These are phyloP conservation scores for Thelonectria rubi DNA, from an alignment of 2,329 filamentous ascomycete species.

Conservation along the genomic window DNA sequence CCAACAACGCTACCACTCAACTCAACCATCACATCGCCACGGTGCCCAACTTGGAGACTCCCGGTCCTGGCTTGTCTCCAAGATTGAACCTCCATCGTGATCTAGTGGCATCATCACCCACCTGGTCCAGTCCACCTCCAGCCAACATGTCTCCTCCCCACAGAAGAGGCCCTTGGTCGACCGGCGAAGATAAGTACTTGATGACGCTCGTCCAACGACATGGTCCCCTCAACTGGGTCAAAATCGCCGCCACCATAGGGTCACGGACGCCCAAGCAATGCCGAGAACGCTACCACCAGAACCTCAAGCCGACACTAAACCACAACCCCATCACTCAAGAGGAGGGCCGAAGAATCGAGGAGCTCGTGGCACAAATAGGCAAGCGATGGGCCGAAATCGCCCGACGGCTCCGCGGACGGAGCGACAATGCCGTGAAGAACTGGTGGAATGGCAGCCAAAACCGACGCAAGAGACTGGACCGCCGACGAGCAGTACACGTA, in stretches of 20 bases:
- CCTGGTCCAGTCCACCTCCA: background rate
- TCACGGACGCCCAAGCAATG: constrained; percentile 93
- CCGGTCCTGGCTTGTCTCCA: background rate
- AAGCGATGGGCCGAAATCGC: constrained; percentile 96
- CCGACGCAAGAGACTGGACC: constrained; percentile 67
- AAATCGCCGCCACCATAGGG: constrained; percentile 78
- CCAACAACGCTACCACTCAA: background rate
- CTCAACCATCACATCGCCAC: background rate
- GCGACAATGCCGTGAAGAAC: constrained; percentile 96
- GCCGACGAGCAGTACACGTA: constrained; percentile 46
- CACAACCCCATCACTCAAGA: constrained; percentile 77
- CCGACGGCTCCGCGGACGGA: constrained; percentile 80
- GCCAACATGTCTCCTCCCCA: constrained; percentile 36
- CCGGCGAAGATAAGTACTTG: constrained; percentile 76
- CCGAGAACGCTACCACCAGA: constrained; percentile 92
- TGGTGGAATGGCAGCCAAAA: constrained; percentile 98
- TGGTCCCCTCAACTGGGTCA: constrained; percentile 88
- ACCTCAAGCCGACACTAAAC: constrained; percentile 80
- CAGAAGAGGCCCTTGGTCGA: constrained; percentile 82
- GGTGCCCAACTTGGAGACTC: background rate
- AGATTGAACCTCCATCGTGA: too few species aligned
- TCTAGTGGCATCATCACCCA: background rate
- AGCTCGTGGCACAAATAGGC: constrained; percentile 78
- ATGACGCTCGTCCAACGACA: constrained; percentile 75
- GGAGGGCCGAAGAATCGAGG: constrained; percentile 78